Evolutionary conservation across 345 rosid species (phyloP).

Genomic region (Linum lewisii): DNA sequence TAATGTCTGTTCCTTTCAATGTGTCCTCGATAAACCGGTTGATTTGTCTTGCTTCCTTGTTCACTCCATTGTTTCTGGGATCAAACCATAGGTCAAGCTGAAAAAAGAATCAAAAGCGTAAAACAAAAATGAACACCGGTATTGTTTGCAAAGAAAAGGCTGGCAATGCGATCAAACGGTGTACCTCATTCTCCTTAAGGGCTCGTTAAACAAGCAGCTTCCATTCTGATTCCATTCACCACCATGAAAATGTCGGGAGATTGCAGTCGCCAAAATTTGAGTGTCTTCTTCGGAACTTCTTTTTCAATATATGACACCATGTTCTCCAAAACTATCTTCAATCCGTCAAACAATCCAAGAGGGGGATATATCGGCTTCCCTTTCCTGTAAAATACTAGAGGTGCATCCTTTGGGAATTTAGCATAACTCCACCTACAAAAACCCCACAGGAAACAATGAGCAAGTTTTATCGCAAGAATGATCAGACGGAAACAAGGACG

Average conservation of each 20-base stretch:
- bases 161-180: not conserved
- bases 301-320: slow-evolving; percentile 58
- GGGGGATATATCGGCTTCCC: slow-evolving; percentile 69
- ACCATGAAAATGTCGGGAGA: slow-evolving; percentile 90
- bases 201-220: slow-evolving; percentile 68
- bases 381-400: slow-evolving; percentile 62
- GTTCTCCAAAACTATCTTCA: slow-evolving; percentile 61
- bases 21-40: slow-evolving; percentile 42
- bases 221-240: slow-evolving; percentile 98
- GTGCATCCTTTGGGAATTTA: slow-evolving; percentile 81
- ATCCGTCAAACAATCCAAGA: slow-evolving; percentile 57
- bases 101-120: not conserved
- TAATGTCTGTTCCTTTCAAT: slow-evolving; percentile 40
- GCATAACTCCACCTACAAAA: slow-evolving; percentile 75
- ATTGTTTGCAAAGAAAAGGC: not conserved
- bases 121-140: no score
- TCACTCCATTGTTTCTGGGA: slow-evolving; percentile 79
- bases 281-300: slow-evolving; percentile 44
- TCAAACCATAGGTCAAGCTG: slow-evolving; percentile 96
- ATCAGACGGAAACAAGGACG: not conserved
- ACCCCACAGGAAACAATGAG: slow-evolving; percentile 5
- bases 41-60: slow-evolving; percentile 70
- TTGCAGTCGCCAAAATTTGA: slow-evolving; percentile 89
- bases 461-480: not conserved
- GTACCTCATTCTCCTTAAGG: slow-evolving; percentile 67